Evolutionary conservation across 2,329 filamentous ascomycete genomes (phyloP), one percentile per base, ranked within the genome.

Genomic region (Epichloe gansuensis): DNA sequence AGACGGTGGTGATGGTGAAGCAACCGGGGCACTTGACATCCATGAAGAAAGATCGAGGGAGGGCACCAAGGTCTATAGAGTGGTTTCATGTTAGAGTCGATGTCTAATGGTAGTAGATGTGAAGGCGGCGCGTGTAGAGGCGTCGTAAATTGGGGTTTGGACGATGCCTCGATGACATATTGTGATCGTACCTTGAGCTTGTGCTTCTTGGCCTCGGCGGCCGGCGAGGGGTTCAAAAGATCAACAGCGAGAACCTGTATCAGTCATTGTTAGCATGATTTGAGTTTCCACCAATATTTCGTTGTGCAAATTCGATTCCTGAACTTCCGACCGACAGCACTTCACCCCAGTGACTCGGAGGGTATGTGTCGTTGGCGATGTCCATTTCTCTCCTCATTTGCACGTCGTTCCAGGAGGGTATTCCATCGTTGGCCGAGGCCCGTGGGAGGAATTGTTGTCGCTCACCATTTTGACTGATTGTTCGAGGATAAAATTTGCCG

Each of bases 1-100:
- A 98, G 77, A 98, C 93, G 75, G 93, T 98, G 75, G 93, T 98
- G 84, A 98, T 98, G 76, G 91, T 96, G 86, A 97, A 98, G 88
- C 93, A 98, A 70, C 93, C 93, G 74, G 93, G 93, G 88, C 93
- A 98, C 87, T 98, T 98, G 82, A 98, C 93, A 74, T 98, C 93
- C 93, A 98, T 98, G 88, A 98, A 98, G 88, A 97, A 98, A 65
- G 91, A 97, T 75, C 93, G 89, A 69, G 93, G 93, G 63, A 86
- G 69, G 93, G 93, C 72, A 98, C 93, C 68, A 98, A 88, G 65
- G 82, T 90, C 90, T 94, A 64, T 58, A 52, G 17, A 46, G 15
- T 35, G 39, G 4, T 21, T 31, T 3, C 2, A 31, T 38, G 35
- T 52, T 52, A 54, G 45, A 52, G 35, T 37, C 17, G 11, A 23